Percentiles rank a stretch among this genome's conserved stretches.
Evolutionary conservation across 345 rosid species (phyloP).

Genomic region (Heritiera fomes): DNA sequence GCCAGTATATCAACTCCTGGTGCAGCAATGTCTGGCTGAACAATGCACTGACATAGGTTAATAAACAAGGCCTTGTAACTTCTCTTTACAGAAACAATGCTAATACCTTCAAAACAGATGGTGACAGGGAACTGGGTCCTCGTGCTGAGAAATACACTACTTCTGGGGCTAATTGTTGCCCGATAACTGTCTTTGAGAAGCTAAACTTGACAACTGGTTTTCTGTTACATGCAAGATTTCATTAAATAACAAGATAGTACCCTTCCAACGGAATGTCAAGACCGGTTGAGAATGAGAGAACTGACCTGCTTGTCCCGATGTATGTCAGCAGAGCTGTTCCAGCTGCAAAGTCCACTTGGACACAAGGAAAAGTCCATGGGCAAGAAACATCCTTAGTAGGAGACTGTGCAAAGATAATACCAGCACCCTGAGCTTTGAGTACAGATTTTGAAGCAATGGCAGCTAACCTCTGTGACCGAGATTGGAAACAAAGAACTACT

Average conservation of each 20-base stretch:
- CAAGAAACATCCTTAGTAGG: slow-evolving; percentile 44
- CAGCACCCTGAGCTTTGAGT: slow-evolving; percentile 34
- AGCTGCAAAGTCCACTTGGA: slow-evolving; percentile 47
- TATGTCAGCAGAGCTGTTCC: slow-evolving; percentile 50
- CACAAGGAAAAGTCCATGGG: slow-evolving; percentile 37
- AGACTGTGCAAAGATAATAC: slow-evolving; percentile 47
- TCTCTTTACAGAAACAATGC: neutral
- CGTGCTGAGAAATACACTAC: slow-evolving; percentile 56
- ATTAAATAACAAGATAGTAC: neutral
- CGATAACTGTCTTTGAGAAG: slow-evolving; percentile 39
- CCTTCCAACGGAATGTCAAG: neutral
- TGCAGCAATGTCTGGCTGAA: slow-evolving; percentile 65
- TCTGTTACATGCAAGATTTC: slow-evolving; percentile 33
- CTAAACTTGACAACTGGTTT: slow-evolving; percentile 47
- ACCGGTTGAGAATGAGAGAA: neutral
- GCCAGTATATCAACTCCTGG: slow-evolving; percentile 64
- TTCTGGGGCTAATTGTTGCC: slow-evolving; percentile 52
- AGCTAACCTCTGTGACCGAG: slow-evolving; percentile 45
- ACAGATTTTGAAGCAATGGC: slow-evolving; percentile 40
- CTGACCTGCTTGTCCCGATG: slow-evolving; percentile 43
- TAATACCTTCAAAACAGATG: slow-evolving; percentile 52
- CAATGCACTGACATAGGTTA: slow-evolving; percentile 2
- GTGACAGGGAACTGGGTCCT: slow-evolving; percentile 61
- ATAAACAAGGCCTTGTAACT: neutral
- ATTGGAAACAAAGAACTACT: slow-evolving; percentile 51